These are phyloP conservation scores for Pseudopithomyces chartarum DNA, from an alignment of 2,329 filamentous ascomycete genomes.

Conservation along the genomic window DNA sequence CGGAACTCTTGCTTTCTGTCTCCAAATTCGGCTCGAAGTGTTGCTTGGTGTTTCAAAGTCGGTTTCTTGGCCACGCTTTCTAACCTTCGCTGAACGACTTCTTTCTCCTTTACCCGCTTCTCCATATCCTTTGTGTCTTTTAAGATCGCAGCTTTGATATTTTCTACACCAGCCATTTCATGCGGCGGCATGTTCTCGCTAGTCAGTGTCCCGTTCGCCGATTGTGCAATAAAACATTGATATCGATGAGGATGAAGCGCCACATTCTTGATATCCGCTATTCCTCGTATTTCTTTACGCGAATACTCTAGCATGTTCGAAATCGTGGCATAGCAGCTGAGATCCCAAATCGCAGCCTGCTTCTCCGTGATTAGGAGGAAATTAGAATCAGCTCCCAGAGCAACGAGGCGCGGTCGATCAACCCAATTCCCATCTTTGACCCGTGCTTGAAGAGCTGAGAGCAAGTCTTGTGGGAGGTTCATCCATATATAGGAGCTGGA, in stretches of 20 bases:
- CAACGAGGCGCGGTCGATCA: conserved; percentile 38
- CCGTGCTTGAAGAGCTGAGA: conserved; percentile 29
- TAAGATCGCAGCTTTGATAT: conserved; percentile 24
- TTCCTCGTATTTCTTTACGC: conserved; percentile 16
- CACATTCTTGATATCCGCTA: conserved; percentile 27
- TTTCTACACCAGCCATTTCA: conserved; percentile 20
- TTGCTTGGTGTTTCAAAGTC: conserved; percentile 26
- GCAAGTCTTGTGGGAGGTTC: conserved; percentile 32
- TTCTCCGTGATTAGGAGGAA: conserved; percentile 40
- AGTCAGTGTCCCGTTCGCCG: conserved; percentile 27
- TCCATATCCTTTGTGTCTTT: conserved; percentile 5
- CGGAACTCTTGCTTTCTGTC: conserved; percentile 31
- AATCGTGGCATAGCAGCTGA: conserved; percentile 27
- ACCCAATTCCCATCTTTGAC: conserved; percentile 36
- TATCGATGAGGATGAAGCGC: conserved; percentile 39
- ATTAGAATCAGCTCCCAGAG: conserved; percentile 33
- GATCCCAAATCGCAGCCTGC: conserved; percentile 35
- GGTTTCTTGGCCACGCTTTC: conserved; percentile 12
- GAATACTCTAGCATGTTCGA: conserved; percentile 27
- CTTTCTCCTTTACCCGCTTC: not conserved
- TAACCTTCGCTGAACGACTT: conserved; percentile 3
- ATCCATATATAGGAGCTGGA: conserved; percentile 36
- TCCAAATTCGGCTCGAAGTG: conserved; percentile 32
- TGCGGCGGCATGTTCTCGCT: conserved; percentile 35
- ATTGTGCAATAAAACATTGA: conserved; percentile 32